Evolutionary conservation across 1,139 yeast species (phyloP), one percentile per base, ranked within the genome.

Genomic region (Candida albicans): DNA sequence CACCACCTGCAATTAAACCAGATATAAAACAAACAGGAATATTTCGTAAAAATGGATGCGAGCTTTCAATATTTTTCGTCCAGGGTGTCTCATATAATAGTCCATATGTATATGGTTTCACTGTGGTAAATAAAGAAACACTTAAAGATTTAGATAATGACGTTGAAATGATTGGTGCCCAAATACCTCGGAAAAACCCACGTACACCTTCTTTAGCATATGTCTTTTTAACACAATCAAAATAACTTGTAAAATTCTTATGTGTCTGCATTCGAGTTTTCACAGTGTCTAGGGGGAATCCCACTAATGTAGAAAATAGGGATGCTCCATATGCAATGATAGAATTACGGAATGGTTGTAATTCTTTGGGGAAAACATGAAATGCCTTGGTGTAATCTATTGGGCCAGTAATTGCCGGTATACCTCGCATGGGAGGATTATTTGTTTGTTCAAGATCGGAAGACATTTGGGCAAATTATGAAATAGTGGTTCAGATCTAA

Each of bases 251-350:
- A 62, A 80, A 87, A 38, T 76, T 73, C 41, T 62, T 62, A 61
- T 87, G 86, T 0, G 96, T 85, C 60, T 89, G 96, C 80, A 87
- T 82, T 50, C 96, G 67, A 0, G 95, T 87, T 61, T 89, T 89
- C 45, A 89, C 73, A 9, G 95, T 84, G 59, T 89, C 96, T 40
- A 89, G 62, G 0, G 96, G 96, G 57, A 83, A 88, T 8, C 95
- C 95, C n/a, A 81, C 73, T 6, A 81, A 72, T 0, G 91, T 85
- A 11, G 93, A 77, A 11, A 79, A 64, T 41, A 85, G 63, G 0
- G 95, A 84, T 1, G 95, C 75, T 0, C 80, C 67, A 54, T 82
- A 84, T 2, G 91, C 85, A 44, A 84, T 57, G 2, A 82, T 64
- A 12, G 83, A 76, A 1, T 83, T 72, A 45, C 81, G 68, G 62